phyloP scores from a whole-genome alignment of 495 filamentous ascomycete species.

The Aspergillus bridgeri region DNA sequence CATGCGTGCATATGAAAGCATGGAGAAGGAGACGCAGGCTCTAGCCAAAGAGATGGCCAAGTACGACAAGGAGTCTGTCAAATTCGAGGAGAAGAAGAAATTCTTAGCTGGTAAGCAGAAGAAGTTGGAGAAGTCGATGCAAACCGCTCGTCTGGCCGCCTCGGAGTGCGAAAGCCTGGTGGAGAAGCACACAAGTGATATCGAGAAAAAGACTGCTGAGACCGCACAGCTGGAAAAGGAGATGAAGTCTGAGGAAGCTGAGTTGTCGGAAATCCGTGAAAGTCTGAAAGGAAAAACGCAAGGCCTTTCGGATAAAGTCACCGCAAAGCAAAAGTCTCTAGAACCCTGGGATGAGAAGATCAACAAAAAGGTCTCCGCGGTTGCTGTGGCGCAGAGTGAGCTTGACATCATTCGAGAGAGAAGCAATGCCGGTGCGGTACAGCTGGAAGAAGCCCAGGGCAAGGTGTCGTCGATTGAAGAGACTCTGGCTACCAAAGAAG shows the following conservation, averaged over 20 bases:
- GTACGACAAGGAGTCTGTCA: constrained; percentile 92
- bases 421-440: constrained; percentile 77
- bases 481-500: constrained; percentile 62
- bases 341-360: constrained; percentile 97
- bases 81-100: constrained; percentile 96
- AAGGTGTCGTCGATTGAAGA: constrained; percentile 75
- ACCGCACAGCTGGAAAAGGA: constrained; percentile 68
- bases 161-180: constrained; percentile 74
- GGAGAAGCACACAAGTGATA: constrained; percentile 71
- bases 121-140: constrained; percentile 87
- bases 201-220: constrained; percentile 68
- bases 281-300: constrained; percentile 92
- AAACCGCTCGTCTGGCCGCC: constrained; percentile 62
- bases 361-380: constrained; percentile 88
- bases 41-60: constrained; percentile 85
- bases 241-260: constrained; percentile 74
- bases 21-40: constrained; percentile 78
- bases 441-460: constrained; percentile 76
- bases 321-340: constrained; percentile 85
- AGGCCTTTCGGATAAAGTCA: constrained; percentile 86
- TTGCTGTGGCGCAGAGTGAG: constrained; percentile 92
- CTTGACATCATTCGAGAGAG: constrained; percentile 86
- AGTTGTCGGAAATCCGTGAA: constrained; percentile 75
- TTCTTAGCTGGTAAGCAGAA: constrained; percentile 85
- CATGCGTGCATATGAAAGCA: constrained; percentile 71